Base-by-base conservation (phyloP, 305 asterid species). In the Solanum hybrid region DNA sequence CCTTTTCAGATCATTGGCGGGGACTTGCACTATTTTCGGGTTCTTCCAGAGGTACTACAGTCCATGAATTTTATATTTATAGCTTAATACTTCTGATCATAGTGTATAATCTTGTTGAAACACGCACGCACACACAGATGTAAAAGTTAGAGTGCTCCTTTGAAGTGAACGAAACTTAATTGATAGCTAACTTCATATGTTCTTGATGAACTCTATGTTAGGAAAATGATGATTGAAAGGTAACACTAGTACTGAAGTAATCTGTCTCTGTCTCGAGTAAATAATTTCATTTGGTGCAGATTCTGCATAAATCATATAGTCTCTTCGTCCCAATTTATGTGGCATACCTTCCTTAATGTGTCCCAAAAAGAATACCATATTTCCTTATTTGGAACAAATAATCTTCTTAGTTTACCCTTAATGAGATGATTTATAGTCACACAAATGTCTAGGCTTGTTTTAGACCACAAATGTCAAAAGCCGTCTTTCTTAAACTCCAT, bases 1-100 rank as follows among this genome's bases (percentile, higher is more conserved):
- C 97, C 89, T 40, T 96, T 95, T 88, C 93, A 96, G 94, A 97
- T 97, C 84, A 93, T 97, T 45, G 99, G 99, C 78, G 99, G 99
- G 10, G 98, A 97, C 92, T 91, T 97, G 92, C 99, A 97, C 92
- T 96, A 97, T 90, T 95, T 96, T 90, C 94, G 98, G 69, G 96
- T 95, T 90, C 95, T 93, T 93, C 98, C 98, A 40, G 91, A 95
- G 99, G 99, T 96, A 93, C 87, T 38, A 78, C 17, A 78, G 27
- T 32, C 64, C 38, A 11, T 31, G 79, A 40, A 13, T 26, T 87
- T 19, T 17, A 19, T 85, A 32, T 69, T 40, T 27, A 42, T 82
- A 40, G 9, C 36, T 42, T 1, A 27, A 27, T 82, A 17, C 26
- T 82, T 27, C 37, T 81, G 71, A 14, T 40, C 36, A 81, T 81